These are phyloP conservation scores for Penicillium rolfsii DNA, from an alignment of 2,329 filamentous ascomycete species.

Conservation along the genomic window DNA sequence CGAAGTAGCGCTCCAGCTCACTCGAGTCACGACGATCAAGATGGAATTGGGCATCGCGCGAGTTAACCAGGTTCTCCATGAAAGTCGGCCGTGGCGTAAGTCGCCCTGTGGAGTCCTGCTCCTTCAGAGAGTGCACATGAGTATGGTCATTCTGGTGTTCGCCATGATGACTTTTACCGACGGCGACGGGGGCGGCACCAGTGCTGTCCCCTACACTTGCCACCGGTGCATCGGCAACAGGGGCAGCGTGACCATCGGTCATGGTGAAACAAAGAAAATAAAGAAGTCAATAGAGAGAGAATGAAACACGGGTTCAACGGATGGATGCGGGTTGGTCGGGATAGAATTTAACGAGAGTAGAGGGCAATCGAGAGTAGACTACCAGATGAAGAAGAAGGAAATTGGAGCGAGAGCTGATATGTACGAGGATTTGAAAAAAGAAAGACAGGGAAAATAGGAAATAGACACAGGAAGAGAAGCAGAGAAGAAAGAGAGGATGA, in stretches of 20 bases:
- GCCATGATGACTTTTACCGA: conserved; percentile 17
- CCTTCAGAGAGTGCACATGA: conserved; percentile 19
- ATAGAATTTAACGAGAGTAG: conserved; percentile 9
- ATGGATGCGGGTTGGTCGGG: conserved; percentile 3
- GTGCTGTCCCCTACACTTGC: conserved; percentile 17
- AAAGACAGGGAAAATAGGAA: conserved; percentile 14
- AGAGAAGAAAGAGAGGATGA: conserved; percentile 2
- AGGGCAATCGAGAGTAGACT: conserved; percentile 1
- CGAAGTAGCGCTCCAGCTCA: conserved; percentile 66
- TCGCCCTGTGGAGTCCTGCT: conserved; percentile 30
- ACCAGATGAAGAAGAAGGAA: not conserved
- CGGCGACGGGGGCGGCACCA: conserved; percentile 21
- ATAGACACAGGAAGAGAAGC: not conserved
- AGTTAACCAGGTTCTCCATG: conserved; percentile 37
- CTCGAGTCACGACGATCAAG: conserved; percentile 38
- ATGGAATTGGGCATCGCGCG: conserved; percentile 38
- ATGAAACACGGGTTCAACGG: conserved; percentile 7
- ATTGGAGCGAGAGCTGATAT: conserved; percentile 3
- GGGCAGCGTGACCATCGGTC: conserved; percentile 25
- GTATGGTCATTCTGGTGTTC: conserved; percentile 19
- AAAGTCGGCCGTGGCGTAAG: conserved; percentile 41
- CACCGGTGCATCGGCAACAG: conserved; percentile 18
- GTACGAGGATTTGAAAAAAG: conserved; percentile 6
- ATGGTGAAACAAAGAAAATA: conserved; percentile 16
- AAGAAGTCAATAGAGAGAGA: not conserved